phyloP scores from a whole-genome alignment of 2,329 filamentous ascomycete species.

The Diaporthe amygdali region DNA sequence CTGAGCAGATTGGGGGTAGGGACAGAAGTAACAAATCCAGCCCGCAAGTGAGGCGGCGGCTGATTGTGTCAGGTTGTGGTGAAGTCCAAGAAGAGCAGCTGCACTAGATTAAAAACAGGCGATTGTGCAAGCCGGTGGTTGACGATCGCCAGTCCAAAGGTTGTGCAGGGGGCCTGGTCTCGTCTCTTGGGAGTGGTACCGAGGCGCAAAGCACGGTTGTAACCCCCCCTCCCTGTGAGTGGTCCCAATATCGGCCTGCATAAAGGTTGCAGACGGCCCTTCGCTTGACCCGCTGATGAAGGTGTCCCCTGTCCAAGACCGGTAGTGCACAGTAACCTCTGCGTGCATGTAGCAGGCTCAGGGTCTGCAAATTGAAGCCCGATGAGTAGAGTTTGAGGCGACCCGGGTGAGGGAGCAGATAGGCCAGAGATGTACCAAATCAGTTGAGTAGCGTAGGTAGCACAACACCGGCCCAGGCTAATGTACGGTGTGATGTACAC shows the following conservation, averaged over 20 bases:
- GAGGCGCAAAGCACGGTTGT: neutral
- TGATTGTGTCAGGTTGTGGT: slow-evolving; percentile 7
- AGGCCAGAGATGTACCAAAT: neutral
- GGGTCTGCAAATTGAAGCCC: neutral
- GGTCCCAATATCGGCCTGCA: slow-evolving; percentile 15
- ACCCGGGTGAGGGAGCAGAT: neutral
- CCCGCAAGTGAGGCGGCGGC: slow-evolving; percentile 8
- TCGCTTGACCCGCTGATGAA: neutral
- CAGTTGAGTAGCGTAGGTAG: neutral
- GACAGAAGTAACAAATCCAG: neutral
- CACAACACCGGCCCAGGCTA: neutral
- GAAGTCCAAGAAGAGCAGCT: neutral
- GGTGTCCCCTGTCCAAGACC: neutral
- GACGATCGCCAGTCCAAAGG: neutral
- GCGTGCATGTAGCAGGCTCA: neutral
- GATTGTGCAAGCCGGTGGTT: slow-evolving; percentile 6
- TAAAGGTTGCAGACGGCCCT: slow-evolving; percentile 12
- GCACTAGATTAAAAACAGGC: slow-evolving; percentile 12
- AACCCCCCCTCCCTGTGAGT: neutral
- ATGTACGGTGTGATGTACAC: neutral
- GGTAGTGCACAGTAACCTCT: neutral
- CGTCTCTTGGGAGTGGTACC: neutral
- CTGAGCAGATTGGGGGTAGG: neutral
- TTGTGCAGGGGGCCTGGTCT: neutral
- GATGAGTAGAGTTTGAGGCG: neutral